Conservation (phyloP, 1,284 basidiomycete species). For the Cystobasidium sp. region DNA sequence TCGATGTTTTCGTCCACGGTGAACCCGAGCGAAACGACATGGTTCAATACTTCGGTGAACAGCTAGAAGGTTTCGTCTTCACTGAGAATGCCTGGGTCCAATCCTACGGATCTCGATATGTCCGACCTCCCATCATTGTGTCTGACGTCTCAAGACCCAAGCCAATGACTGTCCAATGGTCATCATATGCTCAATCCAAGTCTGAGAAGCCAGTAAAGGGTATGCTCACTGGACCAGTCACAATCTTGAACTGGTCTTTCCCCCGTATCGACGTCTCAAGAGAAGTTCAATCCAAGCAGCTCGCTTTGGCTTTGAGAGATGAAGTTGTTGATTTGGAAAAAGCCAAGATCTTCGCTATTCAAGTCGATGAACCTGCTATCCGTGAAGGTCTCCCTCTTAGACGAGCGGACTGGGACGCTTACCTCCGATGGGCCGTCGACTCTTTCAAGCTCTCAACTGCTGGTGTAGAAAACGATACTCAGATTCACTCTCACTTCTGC, state of each 20-base stretch:
- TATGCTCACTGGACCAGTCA: slow-evolving; percentile 89
- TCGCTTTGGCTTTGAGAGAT: slow-evolving; percentile 96
- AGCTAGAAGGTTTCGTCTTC: slow-evolving; percentile 92
- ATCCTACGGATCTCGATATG: slow-evolving; percentile 96
- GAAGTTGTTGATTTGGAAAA: slow-evolving; percentile 98
- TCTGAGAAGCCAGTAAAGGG: slow-evolving; percentile 98
- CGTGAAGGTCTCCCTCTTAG: slow-evolving; percentile 98
- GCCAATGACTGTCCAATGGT: slow-evolving; percentile 98
- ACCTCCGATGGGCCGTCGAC: slow-evolving; percentile 95
- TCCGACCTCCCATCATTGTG: slow-evolving; percentile 98
- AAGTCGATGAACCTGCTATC: slow-evolving; percentile 99
- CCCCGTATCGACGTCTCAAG: slow-evolving; percentile 96
- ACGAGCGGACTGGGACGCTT: slow-evolving; percentile 89
- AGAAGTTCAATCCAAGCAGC: slow-evolving; percentile 97
- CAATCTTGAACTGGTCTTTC: slow-evolving; percentile 90
- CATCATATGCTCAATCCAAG: slow-evolving; percentile 92
- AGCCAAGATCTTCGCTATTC: slow-evolving; percentile 95
- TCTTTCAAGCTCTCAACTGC: slow-evolving; percentile 96
- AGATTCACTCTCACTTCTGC: slow-evolving; percentile 98
- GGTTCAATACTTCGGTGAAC: slow-evolving; percentile 91
- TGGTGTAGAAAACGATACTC: slow-evolving; percentile 86
- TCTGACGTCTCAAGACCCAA: slow-evolving; percentile 93
- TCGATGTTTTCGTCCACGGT: slow-evolving; percentile 98
- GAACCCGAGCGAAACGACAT: slow-evolving; percentile 71
- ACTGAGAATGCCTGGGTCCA: slow-evolving; percentile 99